Percentiles rank a stretch among this genome's conserved stretches.
Evolutionary conservation across 2,329 filamentous ascomycete species (phyloP).

Genomic region (Pyrenophora teres): DNA sequence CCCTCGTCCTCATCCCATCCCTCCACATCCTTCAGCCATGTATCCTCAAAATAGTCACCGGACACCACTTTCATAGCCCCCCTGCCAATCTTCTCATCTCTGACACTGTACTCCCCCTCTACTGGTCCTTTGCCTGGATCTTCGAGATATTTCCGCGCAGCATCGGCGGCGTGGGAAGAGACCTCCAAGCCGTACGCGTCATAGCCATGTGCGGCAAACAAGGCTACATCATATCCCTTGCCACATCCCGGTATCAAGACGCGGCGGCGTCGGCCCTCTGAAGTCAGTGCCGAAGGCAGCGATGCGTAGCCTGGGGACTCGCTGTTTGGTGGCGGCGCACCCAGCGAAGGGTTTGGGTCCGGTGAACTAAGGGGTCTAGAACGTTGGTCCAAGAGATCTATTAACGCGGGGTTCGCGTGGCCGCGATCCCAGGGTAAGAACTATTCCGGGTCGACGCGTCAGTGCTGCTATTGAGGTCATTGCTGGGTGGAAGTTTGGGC

Average conservation of each 20-base stretch:
- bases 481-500: no score
- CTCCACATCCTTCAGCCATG: constrained; percentile 55
- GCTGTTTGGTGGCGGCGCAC: constrained; percentile 17
- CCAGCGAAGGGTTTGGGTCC: constrained; percentile 25
- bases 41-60: constrained; percentile 70
- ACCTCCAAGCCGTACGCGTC: constrained; percentile 77
- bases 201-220: constrained; percentile 76
- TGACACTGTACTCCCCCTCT: constrained; percentile 51
- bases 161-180: constrained; percentile 56
- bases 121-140: constrained; percentile 39
- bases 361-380: constrained; percentile 14
- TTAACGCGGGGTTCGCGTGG: constrained; percentile 63
- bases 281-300: constrained; percentile 19
- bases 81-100: constrained; percentile 49
- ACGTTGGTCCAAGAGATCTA: constrained; percentile 53
- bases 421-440: constrained; percentile 65
- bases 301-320: constrained; percentile 5
- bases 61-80: constrained; percentile 62
- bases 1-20: constrained; percentile 35
- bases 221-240: constrained; percentile 76
- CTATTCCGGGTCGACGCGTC: constrained; percentile 40
- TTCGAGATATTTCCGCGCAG: constrained; percentile 51
- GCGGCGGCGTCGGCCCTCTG: constrained; percentile 50
- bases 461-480: constrained; percentile 33
- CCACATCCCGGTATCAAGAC: constrained; percentile 84